Conservation (phyloP, 2,329 filamentous ascomycete genomes). For the Fusarium sp. region DNA sequence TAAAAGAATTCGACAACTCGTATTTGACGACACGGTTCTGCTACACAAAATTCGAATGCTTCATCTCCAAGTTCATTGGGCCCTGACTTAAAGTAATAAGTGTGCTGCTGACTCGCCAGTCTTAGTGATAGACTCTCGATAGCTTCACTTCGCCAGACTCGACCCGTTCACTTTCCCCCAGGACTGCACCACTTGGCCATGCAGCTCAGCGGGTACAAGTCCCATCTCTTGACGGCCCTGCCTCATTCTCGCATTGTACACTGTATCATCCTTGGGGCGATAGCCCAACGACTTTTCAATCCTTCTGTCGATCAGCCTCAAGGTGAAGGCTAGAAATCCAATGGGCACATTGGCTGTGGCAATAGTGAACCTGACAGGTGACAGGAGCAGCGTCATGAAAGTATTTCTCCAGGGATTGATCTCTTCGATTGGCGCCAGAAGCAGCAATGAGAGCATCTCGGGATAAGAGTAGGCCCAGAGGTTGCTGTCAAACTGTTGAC, state of each 20-base stretch:
- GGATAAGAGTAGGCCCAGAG: neutral
- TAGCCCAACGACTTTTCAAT: neutral
- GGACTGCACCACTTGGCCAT: neutral
- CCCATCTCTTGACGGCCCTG: neutral
- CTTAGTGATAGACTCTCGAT: neutral
- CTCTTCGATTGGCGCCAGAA: neutral
- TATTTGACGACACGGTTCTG: neutral
- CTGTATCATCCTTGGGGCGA: neutral
- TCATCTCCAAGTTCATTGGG: neutral
- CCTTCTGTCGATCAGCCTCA: neutral
- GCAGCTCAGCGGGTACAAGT: neutral
- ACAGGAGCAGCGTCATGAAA: neutral
- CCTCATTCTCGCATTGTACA: neutral
- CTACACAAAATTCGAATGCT: neutral
- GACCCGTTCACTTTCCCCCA: neutral
- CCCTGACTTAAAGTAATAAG: neutral
- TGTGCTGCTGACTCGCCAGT: neutral
- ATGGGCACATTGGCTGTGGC: neutral
- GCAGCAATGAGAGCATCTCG: neutral
- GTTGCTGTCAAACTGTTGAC: conserved; percentile 2
- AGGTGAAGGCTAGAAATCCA: neutral
- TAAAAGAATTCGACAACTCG: neutral
- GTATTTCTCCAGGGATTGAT: neutral
- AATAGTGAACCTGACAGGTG: neutral
- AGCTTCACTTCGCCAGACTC: neutral